Evolutionary conservation across 345 rosid species (phyloP), one percentile per base, ranked within the genome.

Genomic region (Toxicodendron radicans): DNA sequence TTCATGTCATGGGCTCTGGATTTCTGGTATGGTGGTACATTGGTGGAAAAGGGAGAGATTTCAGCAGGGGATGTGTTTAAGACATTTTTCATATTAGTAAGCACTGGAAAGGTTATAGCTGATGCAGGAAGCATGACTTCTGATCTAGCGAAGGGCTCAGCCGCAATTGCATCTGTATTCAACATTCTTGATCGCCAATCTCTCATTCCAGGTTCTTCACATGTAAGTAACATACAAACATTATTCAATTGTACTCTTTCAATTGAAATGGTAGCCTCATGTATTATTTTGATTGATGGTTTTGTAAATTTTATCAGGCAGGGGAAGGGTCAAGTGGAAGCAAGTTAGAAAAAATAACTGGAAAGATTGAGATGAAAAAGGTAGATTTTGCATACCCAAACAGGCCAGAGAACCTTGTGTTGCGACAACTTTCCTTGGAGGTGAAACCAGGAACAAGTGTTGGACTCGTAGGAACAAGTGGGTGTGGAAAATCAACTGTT

Each of bases 111-210:
- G 76, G 92, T 91, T 68, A 90, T 93, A 67, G 97, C 97, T 2
- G 98, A 93, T 7, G 98, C 98, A 0, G 97, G 98, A 74, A 91
- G 97, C 86, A 91, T 93, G 98, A 93, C 98, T 62, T 87, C 97
- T 41, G 98, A 93, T 79, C 77, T 91, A 70, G 93, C 97, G 59
- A 93, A 90, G 74, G 97, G 98, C 33, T 85, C 95, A 1, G 77
- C 93, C 0, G 95, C 94, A 0, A 85, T 93, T 5, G 89, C 95
- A 32, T 88, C 97, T 0, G 90, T 90, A 74, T 88, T 93, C 74
- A 83, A 81, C 75, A 90, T 91, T 70, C 93, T 91, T 51, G 92
- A 93, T 45, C 84, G 97, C 16, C 82, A 82, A 56, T 90, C 95
- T 30, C 67, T 83, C 8, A 88, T 90, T 68, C 85, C 91, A 4